Evolutionary conservation across 2,329 filamentous ascomycete genomes (phyloP).

Genomic region (Hymenotorrendiella dingleyae): DNA sequence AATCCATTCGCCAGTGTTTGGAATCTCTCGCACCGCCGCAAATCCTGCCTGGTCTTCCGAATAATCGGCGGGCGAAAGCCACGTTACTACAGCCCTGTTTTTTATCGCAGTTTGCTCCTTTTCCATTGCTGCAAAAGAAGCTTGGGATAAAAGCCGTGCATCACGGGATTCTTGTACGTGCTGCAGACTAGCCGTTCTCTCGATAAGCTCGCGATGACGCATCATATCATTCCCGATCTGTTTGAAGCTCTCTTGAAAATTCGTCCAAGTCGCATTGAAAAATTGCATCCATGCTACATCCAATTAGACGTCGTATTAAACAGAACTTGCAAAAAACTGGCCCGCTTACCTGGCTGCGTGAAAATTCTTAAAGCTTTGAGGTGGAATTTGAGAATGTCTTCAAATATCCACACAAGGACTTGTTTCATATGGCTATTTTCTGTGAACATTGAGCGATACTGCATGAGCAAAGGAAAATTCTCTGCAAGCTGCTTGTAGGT

Average conservation of each 20-base stretch:
- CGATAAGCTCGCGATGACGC: neutral
- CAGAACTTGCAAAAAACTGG: neutral
- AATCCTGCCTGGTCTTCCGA: neutral
- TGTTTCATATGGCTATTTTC: neutral
- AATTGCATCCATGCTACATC: neutral
- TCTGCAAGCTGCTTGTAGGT: neutral
- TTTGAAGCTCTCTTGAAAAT: neutral
- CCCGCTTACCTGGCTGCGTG: neutral
- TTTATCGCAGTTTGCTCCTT: neutral
- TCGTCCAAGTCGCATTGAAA: neutral
- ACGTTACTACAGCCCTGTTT: neutral
- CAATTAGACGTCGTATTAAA: neutral
- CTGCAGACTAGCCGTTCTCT: neutral
- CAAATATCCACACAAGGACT: neutral
- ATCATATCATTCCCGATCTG: neutral
- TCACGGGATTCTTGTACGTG: neutral
- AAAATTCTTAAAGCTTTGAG: neutral
- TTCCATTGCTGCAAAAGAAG: neutral
- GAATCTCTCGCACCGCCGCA: neutral
- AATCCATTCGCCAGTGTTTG: neutral
- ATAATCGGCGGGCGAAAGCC: neutral
- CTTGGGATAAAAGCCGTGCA: neutral
- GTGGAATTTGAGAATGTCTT: neutral
- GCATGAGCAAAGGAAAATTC: neutral
- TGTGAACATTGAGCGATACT: neutral